A percentile compares a stretch with the other conserved stretches of the same genome.
phyloP scores from a whole-genome alignment of 2,329 filamentous ascomycete genomes.

The Septoria petroselini region DNA sequence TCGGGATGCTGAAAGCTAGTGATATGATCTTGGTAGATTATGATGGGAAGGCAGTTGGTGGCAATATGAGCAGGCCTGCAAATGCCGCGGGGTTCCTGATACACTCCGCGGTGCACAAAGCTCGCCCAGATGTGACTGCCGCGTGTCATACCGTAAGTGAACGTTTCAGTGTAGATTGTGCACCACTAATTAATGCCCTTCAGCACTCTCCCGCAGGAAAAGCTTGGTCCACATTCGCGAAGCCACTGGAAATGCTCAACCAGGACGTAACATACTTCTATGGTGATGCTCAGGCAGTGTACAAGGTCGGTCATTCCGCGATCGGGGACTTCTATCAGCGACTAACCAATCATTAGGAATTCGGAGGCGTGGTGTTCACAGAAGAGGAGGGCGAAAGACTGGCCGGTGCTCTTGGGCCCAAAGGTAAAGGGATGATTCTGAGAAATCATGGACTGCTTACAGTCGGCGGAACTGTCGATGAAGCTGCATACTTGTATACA shows the following conservation, averaged over 20 bases:
- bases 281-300: constrained; percentile 61
- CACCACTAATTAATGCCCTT: no score
- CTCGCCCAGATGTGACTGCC: constrained; percentile 65
- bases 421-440: constrained; percentile 62
- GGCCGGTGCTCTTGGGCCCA: constrained; percentile 59
- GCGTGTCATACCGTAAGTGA: constrained; percentile 57
- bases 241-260: constrained; percentile 66
- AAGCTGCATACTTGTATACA: constrained; percentile 68
- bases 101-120: constrained; percentile 66
- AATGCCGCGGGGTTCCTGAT: constrained; percentile 70
- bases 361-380: constrained; percentile 62
- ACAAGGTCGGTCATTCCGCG: constrained; percentile 37
- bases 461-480: constrained; percentile 68
- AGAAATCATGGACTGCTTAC: constrained; percentile 71
- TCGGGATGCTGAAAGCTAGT: constrained; percentile 60
- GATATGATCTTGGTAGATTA: constrained; percentile 67
- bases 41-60: constrained; percentile 61
- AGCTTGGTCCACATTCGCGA: constrained; percentile 65
- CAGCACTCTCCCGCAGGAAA: constrained; percentile 62
- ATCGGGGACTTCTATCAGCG: neutral
- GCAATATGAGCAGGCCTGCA: constrained; percentile 57
- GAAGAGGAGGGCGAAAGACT: constrained; percentile 64
- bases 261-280: constrained; percentile 66
- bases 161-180: no score
- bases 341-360: constrained; percentile 42